These are phyloP conservation scores for Exophiala mesophila DNA, from an alignment of 2,329 filamentous ascomycete species.

Conservation along the genomic window DNA sequence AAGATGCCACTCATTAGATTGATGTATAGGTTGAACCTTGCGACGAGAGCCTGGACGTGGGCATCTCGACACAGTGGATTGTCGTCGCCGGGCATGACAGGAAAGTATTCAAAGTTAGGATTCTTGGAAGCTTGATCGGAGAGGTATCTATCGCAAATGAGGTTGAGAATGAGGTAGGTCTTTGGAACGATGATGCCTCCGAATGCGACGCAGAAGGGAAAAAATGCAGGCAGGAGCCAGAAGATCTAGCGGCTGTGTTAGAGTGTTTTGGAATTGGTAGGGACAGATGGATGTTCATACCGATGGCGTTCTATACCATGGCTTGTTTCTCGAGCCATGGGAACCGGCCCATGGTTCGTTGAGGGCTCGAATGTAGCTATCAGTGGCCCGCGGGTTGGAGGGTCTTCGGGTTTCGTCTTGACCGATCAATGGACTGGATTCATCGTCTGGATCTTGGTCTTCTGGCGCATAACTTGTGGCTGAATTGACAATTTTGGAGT, in stretches of 20 bases:
- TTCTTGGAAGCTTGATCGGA: slow-evolving; percentile 58
- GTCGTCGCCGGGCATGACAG: slow-evolving; percentile 62
- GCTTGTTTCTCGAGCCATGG: slow-evolving; percentile 30
- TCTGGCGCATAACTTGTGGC: neutral
- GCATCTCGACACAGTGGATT: slow-evolving; percentile 77
- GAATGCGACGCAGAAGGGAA: slow-evolving; percentile 75
- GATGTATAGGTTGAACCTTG: slow-evolving; percentile 72
- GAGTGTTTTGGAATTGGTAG: neutral
- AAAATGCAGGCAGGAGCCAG: slow-evolving; percentile 78
- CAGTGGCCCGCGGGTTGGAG: slow-evolving; percentile 13
- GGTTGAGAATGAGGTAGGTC: slow-evolving; percentile 75
- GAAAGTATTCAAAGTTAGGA: slow-evolving; percentile 56
- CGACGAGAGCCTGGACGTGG: slow-evolving; percentile 70
- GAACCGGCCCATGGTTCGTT: slow-evolving; percentile 33
- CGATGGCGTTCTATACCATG: slow-evolving; percentile 49
- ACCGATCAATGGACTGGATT: slow-evolving; percentile 30
- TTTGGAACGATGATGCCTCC: slow-evolving; percentile 82
- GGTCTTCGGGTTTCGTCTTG: slow-evolving; percentile 12
- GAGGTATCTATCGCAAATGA: slow-evolving; percentile 81
- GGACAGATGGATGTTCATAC: slow-evolving; percentile 37
- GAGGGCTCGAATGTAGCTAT: slow-evolving; percentile 24
- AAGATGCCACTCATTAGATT: slow-evolving; percentile 70
- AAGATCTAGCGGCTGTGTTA: slow-evolving; percentile 53
- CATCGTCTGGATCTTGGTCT: slow-evolving; percentile 21
- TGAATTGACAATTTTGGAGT: neutral